These are phyloP conservation scores for Ormosia semicastrata DNA, from an alignment of 306 rosid species.

Conservation along the genomic window DNA sequence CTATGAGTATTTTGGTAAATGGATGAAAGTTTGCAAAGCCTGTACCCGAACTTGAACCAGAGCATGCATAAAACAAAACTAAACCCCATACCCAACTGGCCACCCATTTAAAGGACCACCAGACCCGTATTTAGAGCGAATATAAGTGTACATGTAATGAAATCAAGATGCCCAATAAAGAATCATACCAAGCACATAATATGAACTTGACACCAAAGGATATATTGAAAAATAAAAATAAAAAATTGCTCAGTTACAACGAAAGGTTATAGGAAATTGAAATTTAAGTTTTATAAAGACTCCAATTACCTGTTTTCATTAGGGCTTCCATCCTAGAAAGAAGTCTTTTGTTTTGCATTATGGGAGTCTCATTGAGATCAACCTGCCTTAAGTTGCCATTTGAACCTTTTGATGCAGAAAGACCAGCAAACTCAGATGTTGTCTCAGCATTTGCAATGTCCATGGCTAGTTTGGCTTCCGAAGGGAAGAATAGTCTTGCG, in stretches of 20 bases:
- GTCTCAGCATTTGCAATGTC: conserved; percentile 72
- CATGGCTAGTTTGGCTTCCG: conserved; percentile 87
- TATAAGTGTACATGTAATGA: too few relatives aligned
- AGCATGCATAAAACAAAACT: too few relatives aligned
- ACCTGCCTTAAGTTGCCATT: conserved; percentile 73
- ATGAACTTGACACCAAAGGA: background rate
- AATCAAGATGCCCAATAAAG: too few relatives aligned
- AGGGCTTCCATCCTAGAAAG: conserved; percentile 63
- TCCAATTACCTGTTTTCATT: conserved; percentile 69
- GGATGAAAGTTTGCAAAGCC: too few relatives aligned
- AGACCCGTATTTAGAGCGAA: too few relatives aligned
- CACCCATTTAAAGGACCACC: too few relatives aligned
- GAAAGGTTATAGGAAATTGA: background rate
- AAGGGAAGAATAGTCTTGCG: conserved; percentile 76
- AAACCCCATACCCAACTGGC: too few relatives aligned
- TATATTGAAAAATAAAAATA: background rate
- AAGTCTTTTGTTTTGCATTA: conserved; percentile 64
- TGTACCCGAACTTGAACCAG: too few relatives aligned
- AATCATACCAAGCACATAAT: background rate
- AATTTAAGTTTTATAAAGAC: background rate
- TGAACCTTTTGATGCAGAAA: conserved; percentile 49
- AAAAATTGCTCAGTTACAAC: background rate
- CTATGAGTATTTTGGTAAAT: too few relatives aligned
- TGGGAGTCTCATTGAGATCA: conserved; percentile 85
- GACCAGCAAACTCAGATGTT: conserved; percentile 52